phyloP scores from a whole-genome alignment of 192 early-diverging fungal genomes.

The Funneliformis mosseae region DNA sequence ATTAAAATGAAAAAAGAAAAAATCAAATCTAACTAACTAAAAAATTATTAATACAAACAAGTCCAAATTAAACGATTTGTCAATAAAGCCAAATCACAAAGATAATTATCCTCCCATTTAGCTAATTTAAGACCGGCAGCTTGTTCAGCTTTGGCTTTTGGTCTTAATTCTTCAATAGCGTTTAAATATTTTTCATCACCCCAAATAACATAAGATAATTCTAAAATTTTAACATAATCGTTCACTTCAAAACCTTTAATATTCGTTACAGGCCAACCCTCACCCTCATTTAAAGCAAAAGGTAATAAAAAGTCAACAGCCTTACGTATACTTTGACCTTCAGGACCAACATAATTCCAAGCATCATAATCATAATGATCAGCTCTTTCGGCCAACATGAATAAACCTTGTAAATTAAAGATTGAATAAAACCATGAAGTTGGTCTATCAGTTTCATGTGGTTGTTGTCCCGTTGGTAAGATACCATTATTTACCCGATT shows the following conservation, averaged over 20 bases:
- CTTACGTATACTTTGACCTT: slow-evolving; percentile 48
- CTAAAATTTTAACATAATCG: slow-evolving; percentile 47
- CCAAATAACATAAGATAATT: slow-evolving; percentile 55
- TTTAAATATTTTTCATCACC: slow-evolving; percentile 49
- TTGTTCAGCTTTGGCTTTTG: slow-evolving; percentile 36
- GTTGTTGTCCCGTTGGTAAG: slow-evolving; percentile 42
- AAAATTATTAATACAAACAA: slow-evolving; percentile 20
- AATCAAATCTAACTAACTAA: too few species aligned
- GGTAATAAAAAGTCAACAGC: slow-evolving; percentile 60
- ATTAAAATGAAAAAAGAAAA: too few species aligned
- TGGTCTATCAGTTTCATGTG: slow-evolving; percentile 47
- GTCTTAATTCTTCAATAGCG: slow-evolving; percentile 39
- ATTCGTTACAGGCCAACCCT: slow-evolving; percentile 51
- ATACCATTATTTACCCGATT: slow-evolving; percentile 49
- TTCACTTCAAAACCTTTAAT: slow-evolving; percentile 47
- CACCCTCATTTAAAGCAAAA: slow-evolving; percentile 45
- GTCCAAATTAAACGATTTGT: slow-evolving; percentile 13
- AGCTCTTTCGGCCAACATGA: slow-evolving; percentile 43
- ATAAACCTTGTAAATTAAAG: slow-evolving; percentile 52
- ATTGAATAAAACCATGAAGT: slow-evolving; percentile 55
- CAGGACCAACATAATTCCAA: slow-evolving; percentile 46
- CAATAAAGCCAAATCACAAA: slow-evolving; percentile 1
- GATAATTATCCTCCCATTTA: slow-evolving; percentile 22
- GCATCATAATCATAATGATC: slow-evolving; percentile 44
- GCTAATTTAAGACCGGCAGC: slow-evolving; percentile 14